Conservation (phyloP, 345 rosid genomes). For the Combretum micranthum region DNA sequence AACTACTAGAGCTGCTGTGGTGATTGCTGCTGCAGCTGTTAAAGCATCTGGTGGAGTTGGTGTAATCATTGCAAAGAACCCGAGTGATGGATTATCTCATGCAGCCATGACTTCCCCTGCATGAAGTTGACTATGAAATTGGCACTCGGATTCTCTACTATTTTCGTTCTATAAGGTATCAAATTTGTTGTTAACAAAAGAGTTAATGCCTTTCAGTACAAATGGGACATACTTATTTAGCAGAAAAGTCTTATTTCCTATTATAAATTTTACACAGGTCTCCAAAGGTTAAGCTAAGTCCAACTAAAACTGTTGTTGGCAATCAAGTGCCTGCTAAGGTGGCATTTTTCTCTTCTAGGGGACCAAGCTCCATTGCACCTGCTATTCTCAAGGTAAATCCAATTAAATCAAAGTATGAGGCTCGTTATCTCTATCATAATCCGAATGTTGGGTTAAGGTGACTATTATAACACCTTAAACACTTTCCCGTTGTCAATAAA, state of each 20-base stretch:
- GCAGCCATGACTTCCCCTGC: conserved; percentile 34
- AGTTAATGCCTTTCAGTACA: not conserved
- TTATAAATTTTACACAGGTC: conserved; percentile 13
- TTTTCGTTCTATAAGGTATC: conserved; percentile 41
- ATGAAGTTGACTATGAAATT: conserved; percentile 51
- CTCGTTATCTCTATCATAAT: not conserved
- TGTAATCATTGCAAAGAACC: conserved; percentile 49
- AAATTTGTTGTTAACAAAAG: not conserved
- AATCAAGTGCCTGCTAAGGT: conserved; percentile 22
- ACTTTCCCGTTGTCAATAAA: too few species aligned
- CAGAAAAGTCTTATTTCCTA: too few species aligned
- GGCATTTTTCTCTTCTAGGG: conserved; percentile 39
- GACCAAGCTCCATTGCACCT: conserved; percentile 29
- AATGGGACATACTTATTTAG: too few species aligned
- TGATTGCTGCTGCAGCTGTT: conserved; percentile 17
- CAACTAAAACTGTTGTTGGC: conserved; percentile 24
- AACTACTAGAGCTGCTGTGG: conserved; percentile 5
- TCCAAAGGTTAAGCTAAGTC: conserved; percentile 26
- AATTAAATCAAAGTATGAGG: too few species aligned
- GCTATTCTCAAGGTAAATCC: conserved; percentile 37
- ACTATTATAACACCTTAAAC: too few species aligned
- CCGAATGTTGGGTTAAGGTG: too few species aligned
- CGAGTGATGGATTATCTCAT: conserved; percentile 25
- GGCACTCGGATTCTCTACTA: conserved; percentile 58
- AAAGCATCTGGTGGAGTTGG: conserved; percentile 37